Evolutionary conservation across 2,329 filamentous ascomycete genomes (phyloP).

Genomic region (Xylariaceae sp.): DNA sequence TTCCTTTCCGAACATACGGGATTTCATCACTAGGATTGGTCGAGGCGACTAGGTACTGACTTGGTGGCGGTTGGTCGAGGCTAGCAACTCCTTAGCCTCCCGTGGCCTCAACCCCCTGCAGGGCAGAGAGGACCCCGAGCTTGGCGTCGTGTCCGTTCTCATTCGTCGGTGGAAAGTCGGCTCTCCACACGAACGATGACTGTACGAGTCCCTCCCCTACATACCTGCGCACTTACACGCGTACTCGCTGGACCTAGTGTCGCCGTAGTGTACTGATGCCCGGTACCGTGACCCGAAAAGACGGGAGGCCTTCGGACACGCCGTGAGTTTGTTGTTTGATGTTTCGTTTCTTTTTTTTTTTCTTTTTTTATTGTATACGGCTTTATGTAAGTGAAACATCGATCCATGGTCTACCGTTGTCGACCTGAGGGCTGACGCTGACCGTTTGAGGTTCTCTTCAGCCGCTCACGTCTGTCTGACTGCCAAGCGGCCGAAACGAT

Average conservation of each 20-base stretch:
- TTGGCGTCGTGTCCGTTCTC: background rate
- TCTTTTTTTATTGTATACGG: too few species aligned
- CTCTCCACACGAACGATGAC: background rate
- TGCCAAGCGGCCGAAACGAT: background rate
- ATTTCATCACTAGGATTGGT: too few species aligned
- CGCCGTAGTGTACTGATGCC: background rate
- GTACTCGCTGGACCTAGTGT: too few species aligned
- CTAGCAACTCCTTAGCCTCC: background rate
- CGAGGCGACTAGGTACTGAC: too few species aligned
- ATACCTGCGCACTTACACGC: too few species aligned
- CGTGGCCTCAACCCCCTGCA: background rate
- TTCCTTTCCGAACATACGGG: too few species aligned
- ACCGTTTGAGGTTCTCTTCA: background rate
- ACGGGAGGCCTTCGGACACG: background rate
- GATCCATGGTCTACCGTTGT: too few species aligned
- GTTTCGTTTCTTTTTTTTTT: background rate
- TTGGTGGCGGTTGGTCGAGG: background rate
- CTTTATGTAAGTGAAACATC: background rate
- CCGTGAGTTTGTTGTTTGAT: background rate
- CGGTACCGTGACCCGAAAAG: background rate
- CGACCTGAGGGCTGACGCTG: too few species aligned
- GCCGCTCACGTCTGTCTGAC: background rate
- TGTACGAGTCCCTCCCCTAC: background rate
- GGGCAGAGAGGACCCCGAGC: background rate
- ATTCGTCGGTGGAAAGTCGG: background rate